A percentile compares a stretch with the other conserved stretches of the same genome.
These are phyloP conservation scores for Kwoniella bestiolae DNA, from an alignment of 768 basidiomycete genomes.

Conservation along the genomic window DNA sequence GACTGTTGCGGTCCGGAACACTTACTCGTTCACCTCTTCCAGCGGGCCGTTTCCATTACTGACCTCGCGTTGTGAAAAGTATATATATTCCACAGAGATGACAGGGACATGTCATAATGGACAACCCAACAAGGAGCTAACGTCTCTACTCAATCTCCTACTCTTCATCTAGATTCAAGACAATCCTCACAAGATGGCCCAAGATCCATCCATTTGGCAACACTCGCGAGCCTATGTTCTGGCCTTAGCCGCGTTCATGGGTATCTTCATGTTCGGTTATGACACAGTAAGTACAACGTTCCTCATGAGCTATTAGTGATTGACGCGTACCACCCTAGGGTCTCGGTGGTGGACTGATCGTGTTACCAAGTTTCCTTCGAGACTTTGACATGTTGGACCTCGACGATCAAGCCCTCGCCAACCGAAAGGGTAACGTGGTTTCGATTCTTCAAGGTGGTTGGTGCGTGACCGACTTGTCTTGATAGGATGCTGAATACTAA, in stretches of 20 bases:
- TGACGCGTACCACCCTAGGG: slow-evolving; percentile 54
- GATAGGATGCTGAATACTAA: too few relatives aligned
- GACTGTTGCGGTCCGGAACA: too few relatives aligned
- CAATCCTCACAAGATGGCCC: background rate
- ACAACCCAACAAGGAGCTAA: too few relatives aligned
- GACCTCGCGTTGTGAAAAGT: too few relatives aligned
- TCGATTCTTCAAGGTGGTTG: slow-evolving; percentile 70
- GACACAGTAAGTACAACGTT: slow-evolving; percentile 51
- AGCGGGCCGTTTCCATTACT: too few relatives aligned
- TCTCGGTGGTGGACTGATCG: slow-evolving; percentile 71
- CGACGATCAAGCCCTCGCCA: slow-evolving; percentile 58
- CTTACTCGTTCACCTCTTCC: too few relatives aligned
- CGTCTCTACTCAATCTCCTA: too few relatives aligned
- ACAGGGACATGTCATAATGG: too few relatives aligned
- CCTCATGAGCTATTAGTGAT: too few relatives aligned
- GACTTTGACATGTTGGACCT: slow-evolving; percentile 66
- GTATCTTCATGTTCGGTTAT: slow-evolving; percentile 67
- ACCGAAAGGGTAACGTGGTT: slow-evolving; percentile 77
- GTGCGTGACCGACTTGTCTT: too few relatives aligned
- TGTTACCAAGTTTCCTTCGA: slow-evolving; percentile 65
- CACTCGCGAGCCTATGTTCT: slow-evolving; percentile 37
- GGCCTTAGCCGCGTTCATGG: slow-evolving; percentile 38
- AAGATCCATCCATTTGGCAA: slow-evolving; percentile 6
- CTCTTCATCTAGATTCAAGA: too few relatives aligned
- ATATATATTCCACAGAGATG: too few relatives aligned